These are phyloP conservation scores for Exophiala mesophila DNA, from an alignment of 2,329 filamentous ascomycete genomes.

Conservation along the genomic window DNA sequence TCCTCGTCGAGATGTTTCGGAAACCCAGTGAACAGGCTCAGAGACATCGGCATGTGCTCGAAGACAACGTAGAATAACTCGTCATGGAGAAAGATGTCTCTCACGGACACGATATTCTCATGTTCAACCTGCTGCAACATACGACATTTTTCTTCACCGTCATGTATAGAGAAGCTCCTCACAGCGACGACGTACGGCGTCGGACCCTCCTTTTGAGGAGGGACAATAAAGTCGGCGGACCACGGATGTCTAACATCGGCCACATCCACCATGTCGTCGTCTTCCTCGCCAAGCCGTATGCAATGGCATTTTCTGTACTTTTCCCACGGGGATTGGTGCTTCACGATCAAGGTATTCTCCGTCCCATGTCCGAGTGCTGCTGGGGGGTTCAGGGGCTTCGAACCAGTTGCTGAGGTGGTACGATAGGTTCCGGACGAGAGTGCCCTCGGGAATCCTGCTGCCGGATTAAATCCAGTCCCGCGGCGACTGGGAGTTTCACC, in stretches of 20 bases:
- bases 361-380: constrained; percentile 2
- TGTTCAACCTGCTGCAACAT: constrained; percentile 10
- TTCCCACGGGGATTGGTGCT: constrained; percentile 3
- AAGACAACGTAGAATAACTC: constrained; percentile 14
- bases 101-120: constrained; percentile 14
- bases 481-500: too few relatives aligned
- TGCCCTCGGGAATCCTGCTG: too few relatives aligned
- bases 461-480: too few relatives aligned
- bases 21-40: constrained; percentile 22
- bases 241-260: constrained; percentile 11
- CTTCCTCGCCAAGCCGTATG: constrained; percentile 27
- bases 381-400: constrained; percentile 1
- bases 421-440: too few relatives aligned
- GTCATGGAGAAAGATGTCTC: constrained; percentile 11
- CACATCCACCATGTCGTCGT: constrained; percentile 33
- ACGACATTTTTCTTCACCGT: constrained; percentile 13
- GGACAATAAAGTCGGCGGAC: constrained; percentile 3
- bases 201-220: constrained; percentile 4
- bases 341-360: constrained; percentile 1
- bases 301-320: constrained; percentile 1
- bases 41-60: constrained; percentile 17
- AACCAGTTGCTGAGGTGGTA: too few relatives aligned
- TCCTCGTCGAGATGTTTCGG: constrained; percentile 19
- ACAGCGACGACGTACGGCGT: too few relatives aligned
- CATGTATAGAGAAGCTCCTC: constrained; percentile 5